These are phyloP conservation scores for Mrakia blollopis DNA, from an alignment of 768 basidiomycete genomes.

Conservation along the genomic window DNA sequence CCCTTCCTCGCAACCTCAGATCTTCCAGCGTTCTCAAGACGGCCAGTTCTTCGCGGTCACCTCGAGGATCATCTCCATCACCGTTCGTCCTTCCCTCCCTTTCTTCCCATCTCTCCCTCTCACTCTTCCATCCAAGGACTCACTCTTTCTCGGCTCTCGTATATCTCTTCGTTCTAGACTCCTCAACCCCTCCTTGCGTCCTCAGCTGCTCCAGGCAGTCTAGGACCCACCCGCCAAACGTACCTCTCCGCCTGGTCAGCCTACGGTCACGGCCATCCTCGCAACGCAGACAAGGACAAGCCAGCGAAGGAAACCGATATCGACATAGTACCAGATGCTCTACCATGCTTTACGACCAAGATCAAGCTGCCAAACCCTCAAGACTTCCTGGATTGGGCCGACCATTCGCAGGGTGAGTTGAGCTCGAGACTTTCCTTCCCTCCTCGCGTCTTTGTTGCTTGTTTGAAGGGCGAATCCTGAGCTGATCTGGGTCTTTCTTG, in stretches of 20 bases:
- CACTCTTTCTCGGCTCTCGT: no score
- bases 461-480: background rate
- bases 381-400: background rate
- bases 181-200: no score
- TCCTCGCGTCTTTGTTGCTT: background rate
- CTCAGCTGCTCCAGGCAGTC: no score
- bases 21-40: slow-evolving; percentile 19
- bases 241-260: no score
- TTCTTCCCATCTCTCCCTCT: background rate
- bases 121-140: background rate
- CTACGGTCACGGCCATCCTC: no score
- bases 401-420: background rate
- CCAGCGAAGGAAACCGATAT: background rate
- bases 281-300: background rate
- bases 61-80: background rate
- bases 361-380: background rate
- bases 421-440: background rate
- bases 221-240: no score
- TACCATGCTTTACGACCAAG: background rate
- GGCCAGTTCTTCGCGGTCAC: slow-evolving; percentile 13
- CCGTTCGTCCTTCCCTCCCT: background rate
- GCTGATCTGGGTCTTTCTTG: background rate
- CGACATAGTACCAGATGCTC: background rate
- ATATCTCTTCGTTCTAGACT: no score
- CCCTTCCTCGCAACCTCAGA: slow-evolving; percentile 1